Conservation (phyloP, 371 early-diverging fungal species). For the Rhizopus delemar region DNA sequence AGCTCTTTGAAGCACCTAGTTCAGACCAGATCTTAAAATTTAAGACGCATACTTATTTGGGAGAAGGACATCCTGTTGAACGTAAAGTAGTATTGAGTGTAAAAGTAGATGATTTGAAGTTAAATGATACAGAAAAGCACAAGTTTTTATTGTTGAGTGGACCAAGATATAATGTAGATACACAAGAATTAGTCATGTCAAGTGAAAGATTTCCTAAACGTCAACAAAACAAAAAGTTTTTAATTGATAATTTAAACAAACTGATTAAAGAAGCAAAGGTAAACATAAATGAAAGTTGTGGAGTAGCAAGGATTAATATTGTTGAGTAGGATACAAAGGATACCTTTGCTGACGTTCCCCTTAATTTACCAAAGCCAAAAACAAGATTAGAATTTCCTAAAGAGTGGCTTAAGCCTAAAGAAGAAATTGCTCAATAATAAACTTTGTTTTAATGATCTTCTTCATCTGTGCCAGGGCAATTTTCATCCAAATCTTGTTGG, state of each 20-base stretch:
- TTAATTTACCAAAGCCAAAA: slow-evolving; percentile 60
- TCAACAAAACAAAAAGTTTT: slow-evolving; percentile 69
- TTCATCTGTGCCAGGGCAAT: slow-evolving; percentile 63
- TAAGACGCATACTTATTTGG: slow-evolving; percentile 59
- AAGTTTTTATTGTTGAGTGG: slow-evolving; percentile 64
- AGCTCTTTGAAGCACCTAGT: slow-evolving; percentile 61
- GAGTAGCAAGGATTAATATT: background rate
- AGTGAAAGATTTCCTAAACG: slow-evolving; percentile 64
- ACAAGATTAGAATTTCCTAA: slow-evolving; percentile 61
- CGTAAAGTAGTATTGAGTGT: slow-evolving; percentile 64
- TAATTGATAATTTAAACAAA: slow-evolving; percentile 59
- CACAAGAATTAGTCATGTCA: slow-evolving; percentile 57
- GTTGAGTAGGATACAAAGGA: slow-evolving; percentile 44
- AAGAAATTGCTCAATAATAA: slow-evolving; percentile 4
- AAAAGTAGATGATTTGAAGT: slow-evolving; percentile 48
- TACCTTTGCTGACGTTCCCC: slow-evolving; percentile 63
- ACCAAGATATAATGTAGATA: slow-evolving; percentile 60
- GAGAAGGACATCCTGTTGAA: slow-evolving; percentile 66
- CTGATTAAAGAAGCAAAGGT: slow-evolving; percentile 62
- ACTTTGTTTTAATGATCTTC: slow-evolving; percentile 54
- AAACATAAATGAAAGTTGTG: slow-evolving; percentile 8
- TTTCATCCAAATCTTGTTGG: slow-evolving; percentile 46
- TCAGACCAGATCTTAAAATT: slow-evolving; percentile 56
- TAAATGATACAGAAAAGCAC: slow-evolving; percentile 55
- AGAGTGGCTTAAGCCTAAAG: slow-evolving; percentile 50